phyloP scores from a whole-genome alignment of 345 rosid genomes.

The Geranium brycei region DNA sequence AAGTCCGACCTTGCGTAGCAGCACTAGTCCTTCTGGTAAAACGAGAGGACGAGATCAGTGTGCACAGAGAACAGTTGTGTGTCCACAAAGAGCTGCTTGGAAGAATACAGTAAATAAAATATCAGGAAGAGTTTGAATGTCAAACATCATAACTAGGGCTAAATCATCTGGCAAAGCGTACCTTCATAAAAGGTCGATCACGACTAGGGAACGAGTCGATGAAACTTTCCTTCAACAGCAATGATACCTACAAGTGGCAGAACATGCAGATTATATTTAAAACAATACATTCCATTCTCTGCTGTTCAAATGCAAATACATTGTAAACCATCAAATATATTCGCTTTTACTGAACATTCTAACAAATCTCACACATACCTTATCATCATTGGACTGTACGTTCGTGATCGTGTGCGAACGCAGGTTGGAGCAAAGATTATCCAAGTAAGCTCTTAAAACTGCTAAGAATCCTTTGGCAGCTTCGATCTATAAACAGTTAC shows the following conservation, averaged over 20 bases:
- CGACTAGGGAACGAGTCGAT: conserved; percentile 72
- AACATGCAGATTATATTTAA: neutral
- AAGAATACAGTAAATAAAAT: no score
- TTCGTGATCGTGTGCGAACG: conserved; percentile 94
- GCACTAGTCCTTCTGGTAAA: conserved; percentile 74
- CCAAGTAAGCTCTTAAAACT: conserved; percentile 61
- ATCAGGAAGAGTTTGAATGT: neutral
- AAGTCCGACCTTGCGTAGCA: neutral
- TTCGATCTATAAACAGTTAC: conserved; percentile 33
- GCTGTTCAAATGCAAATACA: neutral
- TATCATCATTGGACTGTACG: conserved; percentile 90
- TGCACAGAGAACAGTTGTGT: conserved; percentile 95
- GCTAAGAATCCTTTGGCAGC: conserved; percentile 73
- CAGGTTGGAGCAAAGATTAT: conserved; percentile 77
- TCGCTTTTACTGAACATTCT: neutral
- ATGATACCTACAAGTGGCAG: conserved; percentile 46
- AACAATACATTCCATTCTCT: no score
- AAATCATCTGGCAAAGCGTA: conserved; percentile 6
- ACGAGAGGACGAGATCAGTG: conserved; percentile 85
- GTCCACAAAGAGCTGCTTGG: conserved; percentile 60
- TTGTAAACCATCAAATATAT: neutral
- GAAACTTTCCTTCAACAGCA: conserved; percentile 86
- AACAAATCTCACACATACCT: conserved; percentile 33
- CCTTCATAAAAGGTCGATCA: conserved; percentile 87
- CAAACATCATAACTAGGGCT: neutral